phyloP scores from a whole-genome alignment of 371 early-diverging fungal genomes.

The Mucor plumbeus region DNA sequence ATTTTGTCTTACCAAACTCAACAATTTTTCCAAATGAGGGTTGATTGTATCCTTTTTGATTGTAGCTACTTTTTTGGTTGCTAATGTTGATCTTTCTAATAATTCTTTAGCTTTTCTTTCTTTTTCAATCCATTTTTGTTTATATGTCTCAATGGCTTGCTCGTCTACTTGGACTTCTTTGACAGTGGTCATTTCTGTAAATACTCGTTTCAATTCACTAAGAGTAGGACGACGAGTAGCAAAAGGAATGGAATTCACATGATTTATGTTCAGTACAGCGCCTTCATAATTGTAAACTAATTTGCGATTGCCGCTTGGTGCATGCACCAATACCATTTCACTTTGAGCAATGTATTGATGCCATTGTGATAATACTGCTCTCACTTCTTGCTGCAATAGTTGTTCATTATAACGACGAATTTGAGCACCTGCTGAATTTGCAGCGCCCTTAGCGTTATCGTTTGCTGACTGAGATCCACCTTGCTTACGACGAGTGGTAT shows the following conservation, averaged over 20 bases:
- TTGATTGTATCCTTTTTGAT: conserved; percentile 13
- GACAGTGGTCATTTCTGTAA: conserved; percentile 56
- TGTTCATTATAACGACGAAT: conserved; percentile 91
- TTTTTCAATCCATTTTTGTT: conserved; percentile 36
- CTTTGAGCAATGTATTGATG: conserved; percentile 54
- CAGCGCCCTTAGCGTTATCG: conserved; percentile 82
- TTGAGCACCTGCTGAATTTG: conserved; percentile 91
- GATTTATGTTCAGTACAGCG: conserved; percentile 53
- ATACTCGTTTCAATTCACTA: conserved; percentile 62
- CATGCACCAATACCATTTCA: conserved; percentile 72
- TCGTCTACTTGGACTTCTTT: conserved; percentile 55
- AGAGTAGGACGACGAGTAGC: conserved; percentile 79
- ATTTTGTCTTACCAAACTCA: conserved; percentile 59
- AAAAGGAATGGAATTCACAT: conserved; percentile 76
- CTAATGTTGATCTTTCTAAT: conserved; percentile 34
- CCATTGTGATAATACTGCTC: conserved; percentile 75
- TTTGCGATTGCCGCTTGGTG: conserved; percentile 67
- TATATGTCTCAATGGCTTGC: conserved; percentile 32
- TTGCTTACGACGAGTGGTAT: conserved; percentile 95
- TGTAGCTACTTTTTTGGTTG: conserved; percentile 5
- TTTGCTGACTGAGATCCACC: conserved; percentile 90
- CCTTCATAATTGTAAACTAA: conserved; percentile 68
- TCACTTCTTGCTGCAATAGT: conserved; percentile 77
- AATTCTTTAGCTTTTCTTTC: conserved; percentile 31
- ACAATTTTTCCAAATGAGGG: conserved; percentile 43